Conservation (phyloP, 768 basidiomycete genomes). For the Trametes cinnabarina region DNA sequence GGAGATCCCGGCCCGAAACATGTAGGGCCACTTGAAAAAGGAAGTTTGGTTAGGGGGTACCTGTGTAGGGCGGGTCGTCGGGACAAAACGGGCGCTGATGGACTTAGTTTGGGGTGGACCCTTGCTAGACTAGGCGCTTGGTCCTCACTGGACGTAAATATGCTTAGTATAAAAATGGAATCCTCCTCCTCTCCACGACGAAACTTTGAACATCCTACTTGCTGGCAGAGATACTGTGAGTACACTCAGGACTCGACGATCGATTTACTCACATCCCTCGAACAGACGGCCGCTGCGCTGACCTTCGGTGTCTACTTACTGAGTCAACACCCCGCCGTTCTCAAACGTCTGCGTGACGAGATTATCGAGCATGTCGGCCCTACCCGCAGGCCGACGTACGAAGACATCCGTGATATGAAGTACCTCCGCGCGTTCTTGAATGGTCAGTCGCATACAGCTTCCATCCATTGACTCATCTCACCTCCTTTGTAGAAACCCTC, state of each 20-base stretch:
- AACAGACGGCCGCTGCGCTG: conserved; percentile 25
- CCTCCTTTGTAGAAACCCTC: conserved; percentile 26
- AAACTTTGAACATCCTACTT: conserved; percentile 32
- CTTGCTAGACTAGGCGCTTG: too few relatives aligned
- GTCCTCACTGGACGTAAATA: too few relatives aligned
- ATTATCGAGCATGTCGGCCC: conserved; percentile 29
- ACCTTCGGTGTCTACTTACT: conserved; percentile 34
- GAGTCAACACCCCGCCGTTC: conserved; percentile 29
- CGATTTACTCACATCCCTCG: background rate
- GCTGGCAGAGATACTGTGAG: conserved; percentile 28
- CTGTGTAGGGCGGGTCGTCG: too few relatives aligned
- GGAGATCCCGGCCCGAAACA: too few relatives aligned
- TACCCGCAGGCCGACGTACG: conserved; percentile 27
- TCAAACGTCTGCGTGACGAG: conserved; percentile 31
- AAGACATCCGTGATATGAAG: conserved; percentile 33
- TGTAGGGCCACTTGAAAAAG: too few relatives aligned
- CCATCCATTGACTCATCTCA: too few relatives aligned
- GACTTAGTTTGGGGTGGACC: too few relatives aligned
- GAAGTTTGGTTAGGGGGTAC: too few relatives aligned
- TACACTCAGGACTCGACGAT: background rate
- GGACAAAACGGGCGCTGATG: too few relatives aligned
- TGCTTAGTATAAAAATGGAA: too few relatives aligned
- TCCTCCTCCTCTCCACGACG: conserved; percentile 26
- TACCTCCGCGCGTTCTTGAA: conserved; percentile 32
- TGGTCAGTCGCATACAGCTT: conserved; percentile 4